Evolutionary conservation across 768 basidiomycete species (phyloP).

Genomic region (Amanita muscaria): DNA sequence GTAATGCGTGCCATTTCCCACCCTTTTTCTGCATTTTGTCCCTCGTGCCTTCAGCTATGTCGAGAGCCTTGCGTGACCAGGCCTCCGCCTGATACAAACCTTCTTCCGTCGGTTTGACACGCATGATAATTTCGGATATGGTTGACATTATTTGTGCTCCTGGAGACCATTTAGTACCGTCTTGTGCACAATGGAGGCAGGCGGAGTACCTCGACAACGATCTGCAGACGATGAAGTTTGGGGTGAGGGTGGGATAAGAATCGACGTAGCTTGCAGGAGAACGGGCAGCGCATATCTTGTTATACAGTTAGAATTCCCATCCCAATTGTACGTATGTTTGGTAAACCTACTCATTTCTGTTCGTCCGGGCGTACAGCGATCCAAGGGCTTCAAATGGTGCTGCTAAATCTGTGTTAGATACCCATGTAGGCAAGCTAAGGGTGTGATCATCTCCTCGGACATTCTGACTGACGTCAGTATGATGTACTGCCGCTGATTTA

Average conservation of each 20-base stretch:
- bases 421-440: slow-evolving; percentile 54
- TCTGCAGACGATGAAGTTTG: slow-evolving; percentile 33
- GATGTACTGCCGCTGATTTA: slow-evolving; percentile 10
- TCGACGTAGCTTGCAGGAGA: slow-evolving; percentile 55
- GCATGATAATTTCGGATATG: slow-evolving; percentile 35
- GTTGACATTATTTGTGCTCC: slow-evolving; percentile 41
- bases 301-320: not conserved
- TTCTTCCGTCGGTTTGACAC: slow-evolving; percentile 22
- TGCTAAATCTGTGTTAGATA: slow-evolving; percentile 47
- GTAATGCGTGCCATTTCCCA: not conserved
- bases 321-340: too few relatives aligned
- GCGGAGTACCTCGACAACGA: slow-evolving; percentile 44
- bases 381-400: slow-evolving; percentile 64
- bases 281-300: slow-evolving; percentile 54
- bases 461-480: not conserved
- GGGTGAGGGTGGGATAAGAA: slow-evolving; percentile 45
- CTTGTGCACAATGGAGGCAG: not conserved
- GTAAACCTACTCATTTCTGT: slow-evolving; percentile 45
- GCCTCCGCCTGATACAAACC: slow-evolving; percentile 41
- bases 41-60: not conserved
- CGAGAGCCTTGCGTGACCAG: slow-evolving; percentile 46
- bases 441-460: not conserved
- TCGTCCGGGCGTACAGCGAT: slow-evolving; percentile 46
- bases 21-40: slow-evolving; percentile 22
- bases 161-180: slow-evolving; percentile 11